Evolutionary conservation across 2,329 filamentous ascomycete species (phyloP), one percentile per base, ranked within the genome.

Genomic region (Rhinocladiella similis): DNA sequence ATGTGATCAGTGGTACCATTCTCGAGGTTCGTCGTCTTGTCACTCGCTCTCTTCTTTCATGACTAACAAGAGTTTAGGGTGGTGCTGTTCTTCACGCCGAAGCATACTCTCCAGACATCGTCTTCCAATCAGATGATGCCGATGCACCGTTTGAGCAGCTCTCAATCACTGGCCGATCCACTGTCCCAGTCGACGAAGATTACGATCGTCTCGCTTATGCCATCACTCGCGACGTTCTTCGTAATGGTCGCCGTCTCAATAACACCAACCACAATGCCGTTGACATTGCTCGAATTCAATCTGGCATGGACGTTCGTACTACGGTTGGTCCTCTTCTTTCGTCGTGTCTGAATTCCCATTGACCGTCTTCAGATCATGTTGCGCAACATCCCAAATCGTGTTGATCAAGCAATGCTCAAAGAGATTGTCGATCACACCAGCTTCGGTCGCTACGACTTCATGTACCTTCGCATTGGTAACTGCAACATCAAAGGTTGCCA

Each of bases 351-450:
- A 47, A 16, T 10, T 29, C 47, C 50, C 47, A 41, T 56, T 59
- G 46, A 64, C 22, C 19, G 39, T 16, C 42, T 45, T 53, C 60
- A 91, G 87, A 90, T 97, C 63, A 97, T 97, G 93, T 74, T 97
- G 29, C 87, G 93, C 38, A 97, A 97, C 70, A 93, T 97, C 45
- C 93, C 93, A 1, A 96, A 96, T 75, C 91, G 92, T 66, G 86
- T 96, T 54, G 84, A 91, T 66, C 85, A 77, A 68, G 77, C 80
- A 0, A 86, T 89, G 76, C 75, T 97, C 14, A 95, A 95, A 77
- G 74, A 79, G 0, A 86, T 95, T 54, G 80, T 97, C 13, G 90
- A 97, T 67, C 80, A 87, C 61, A 88, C 86, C 14, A 90, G 86
- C 70, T 84, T 82, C 73, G 91, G 91, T 27, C 87, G 88, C 60